A percentile compares a stretch with the other conserved stretches of the same genome.
Evolutionary conservation across 208 protist species (phyloP).

Genomic region (Wallacemonas sp.): DNA sequence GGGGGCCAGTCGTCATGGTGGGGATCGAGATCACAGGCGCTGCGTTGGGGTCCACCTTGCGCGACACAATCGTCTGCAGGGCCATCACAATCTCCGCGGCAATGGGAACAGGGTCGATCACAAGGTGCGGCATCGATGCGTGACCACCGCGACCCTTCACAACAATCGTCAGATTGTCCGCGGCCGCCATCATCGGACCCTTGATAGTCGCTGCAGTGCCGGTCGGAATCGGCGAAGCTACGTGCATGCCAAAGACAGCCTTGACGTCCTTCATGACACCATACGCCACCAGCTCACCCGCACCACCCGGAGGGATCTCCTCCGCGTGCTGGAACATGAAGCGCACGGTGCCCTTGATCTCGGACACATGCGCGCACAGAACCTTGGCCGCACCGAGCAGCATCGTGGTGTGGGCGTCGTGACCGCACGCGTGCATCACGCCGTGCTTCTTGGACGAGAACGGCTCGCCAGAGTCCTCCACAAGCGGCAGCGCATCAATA

Average conservation of each 20-base stretch:
- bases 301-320: slow-evolving; percentile 62
- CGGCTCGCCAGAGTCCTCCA: slow-evolving; percentile 63
- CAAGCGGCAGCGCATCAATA: slow-evolving; percentile 71
- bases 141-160: slow-evolving; percentile 59
- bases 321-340: slow-evolving; percentile 82
- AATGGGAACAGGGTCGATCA: slow-evolving; percentile 63
- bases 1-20: slow-evolving; percentile 48
- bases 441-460: slow-evolving; percentile 60
- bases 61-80: slow-evolving; percentile 64
- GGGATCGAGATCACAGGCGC: slow-evolving; percentile 58
- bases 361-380: slow-evolving; percentile 44
- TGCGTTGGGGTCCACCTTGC: slow-evolving; percentile 36
- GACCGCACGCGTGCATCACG: slow-evolving; percentile 75
- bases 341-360: slow-evolving; percentile 61
- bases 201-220: slow-evolving; percentile 33
- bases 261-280: slow-evolving; percentile 59
- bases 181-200: slow-evolving; percentile 36
- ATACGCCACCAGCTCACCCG: slow-evolving; percentile 45
- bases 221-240: slow-evolving; percentile 27
- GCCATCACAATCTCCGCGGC: slow-evolving; percentile 53
- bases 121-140: slow-evolving; percentile 58
- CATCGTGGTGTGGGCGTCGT: slow-evolving; percentile 75
- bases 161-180: slow-evolving; percentile 53
- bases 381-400: slow-evolving; percentile 70
- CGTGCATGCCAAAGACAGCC: slow-evolving; percentile 61